These are phyloP conservation scores for Magnolia kwangsiensis DNA, from an alignment of 164 flowering plant genomes.

Conservation along the genomic window DNA sequence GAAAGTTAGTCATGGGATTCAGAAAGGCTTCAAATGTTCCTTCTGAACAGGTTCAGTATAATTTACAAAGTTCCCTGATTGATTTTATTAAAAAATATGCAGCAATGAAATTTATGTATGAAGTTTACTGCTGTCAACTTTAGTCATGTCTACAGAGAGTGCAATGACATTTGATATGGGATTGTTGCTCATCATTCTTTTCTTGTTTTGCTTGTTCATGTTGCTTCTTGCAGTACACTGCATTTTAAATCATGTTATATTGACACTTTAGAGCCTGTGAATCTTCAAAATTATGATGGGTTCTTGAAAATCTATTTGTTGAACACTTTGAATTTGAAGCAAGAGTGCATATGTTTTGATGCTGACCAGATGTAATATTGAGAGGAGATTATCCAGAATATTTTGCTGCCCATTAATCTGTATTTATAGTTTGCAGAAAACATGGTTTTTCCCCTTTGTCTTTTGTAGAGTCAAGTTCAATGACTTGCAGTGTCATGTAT, in stretches of 20 bases:
- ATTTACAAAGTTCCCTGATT: background rate
- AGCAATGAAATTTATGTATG: background rate
- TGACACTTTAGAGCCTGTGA: background rate
- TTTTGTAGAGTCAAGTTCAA: background rate
- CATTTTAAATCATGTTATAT: background rate
- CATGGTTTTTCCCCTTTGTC: background rate
- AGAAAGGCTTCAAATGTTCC: slow-evolving; percentile 66
- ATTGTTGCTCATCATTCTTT: background rate
- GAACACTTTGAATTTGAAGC: background rate
- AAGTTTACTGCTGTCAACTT: background rate
- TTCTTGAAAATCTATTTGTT: background rate
- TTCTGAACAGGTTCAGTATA: slow-evolving; percentile 56
- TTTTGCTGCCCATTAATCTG: background rate
- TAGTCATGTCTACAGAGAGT: background rate
- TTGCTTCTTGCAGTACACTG: background rate
- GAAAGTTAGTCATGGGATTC: slow-evolving; percentile 86
- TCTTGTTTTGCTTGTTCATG: background rate
- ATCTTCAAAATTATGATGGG: background rate
- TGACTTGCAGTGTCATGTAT: background rate
- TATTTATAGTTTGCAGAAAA: background rate
- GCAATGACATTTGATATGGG: background rate
- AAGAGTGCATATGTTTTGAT: background rate
- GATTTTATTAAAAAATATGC: background rate
- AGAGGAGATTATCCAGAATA: background rate
- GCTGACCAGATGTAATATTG: background rate